Evolutionary conservation across 2,329 filamentous ascomycete genomes (phyloP), one percentile per base, ranked within the genome.

Genomic region (Colletotrichum lupini): DNA sequence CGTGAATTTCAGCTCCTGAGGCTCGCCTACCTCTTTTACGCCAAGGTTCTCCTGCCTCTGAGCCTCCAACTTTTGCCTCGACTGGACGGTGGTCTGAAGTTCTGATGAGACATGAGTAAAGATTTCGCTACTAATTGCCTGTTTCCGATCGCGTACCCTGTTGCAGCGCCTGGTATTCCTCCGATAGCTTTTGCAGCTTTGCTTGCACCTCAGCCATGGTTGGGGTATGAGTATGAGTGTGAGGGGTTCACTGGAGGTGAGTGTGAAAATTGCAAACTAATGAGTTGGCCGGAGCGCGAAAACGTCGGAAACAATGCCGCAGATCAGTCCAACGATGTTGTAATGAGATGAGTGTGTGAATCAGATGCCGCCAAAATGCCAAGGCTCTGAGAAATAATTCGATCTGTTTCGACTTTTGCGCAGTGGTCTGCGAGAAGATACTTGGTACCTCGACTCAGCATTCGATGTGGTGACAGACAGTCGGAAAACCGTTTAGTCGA

Each of bases 21-120:
- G 9, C 6, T 46, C 4, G 67, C 82, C 57, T 77, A 94, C 94
- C 85, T 94, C 93, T 82, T 97, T 92, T 11, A 99, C 97, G 19
- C 93, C 92, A 61, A 92, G 85, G 81, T 98, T 99, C 83, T 99
- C 97, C 80, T 98, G 94, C 82, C 94, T 94, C 83, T 99, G 97
- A 7, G 95, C 94, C 82, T 98, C 95, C 7, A 99, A 91, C 84
- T 94, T 97, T 85, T 99, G 95, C 75, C 95, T 91, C 11, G 95
- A 93, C 57, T 92, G 88, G 30, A 98, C 91, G 22, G 91, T 86
- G 56, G 87, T 89, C 82, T 95, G 93, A 68, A 98, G 89, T 77
- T 98, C 97, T 98, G 77, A 19, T 30, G 22, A 12, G 2, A 37
- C 22, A 42, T 74, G 19, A 77, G 74, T 59, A 55, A 35, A 12